Percentiles rank a stretch among this genome's conserved stretches.
Evolutionary conservation across 1,284 basidiomycete genomes (phyloP).

Genomic region (Grifola frondosa): DNA sequence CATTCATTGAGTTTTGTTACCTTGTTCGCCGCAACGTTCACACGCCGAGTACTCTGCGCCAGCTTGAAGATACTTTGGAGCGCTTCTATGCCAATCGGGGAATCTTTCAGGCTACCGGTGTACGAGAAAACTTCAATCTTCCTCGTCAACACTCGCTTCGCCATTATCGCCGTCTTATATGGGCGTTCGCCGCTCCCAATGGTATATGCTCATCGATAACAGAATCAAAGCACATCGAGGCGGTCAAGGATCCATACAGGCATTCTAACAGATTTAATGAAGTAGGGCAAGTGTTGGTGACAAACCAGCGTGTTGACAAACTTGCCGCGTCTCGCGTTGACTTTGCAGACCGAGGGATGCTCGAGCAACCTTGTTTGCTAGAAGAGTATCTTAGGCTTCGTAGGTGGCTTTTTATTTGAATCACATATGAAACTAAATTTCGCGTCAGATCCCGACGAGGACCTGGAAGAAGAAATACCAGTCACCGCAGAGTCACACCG

Average conservation of each 20-base stretch:
- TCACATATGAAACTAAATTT: too few species aligned
- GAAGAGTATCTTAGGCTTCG: too few species aligned
- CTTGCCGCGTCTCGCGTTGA: conserved; percentile 5
- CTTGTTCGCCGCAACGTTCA: conserved; percentile 3
- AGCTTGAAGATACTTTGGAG: conserved; percentile 7
- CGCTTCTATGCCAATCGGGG: conserved; percentile 4
- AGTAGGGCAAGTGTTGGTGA: conserved; percentile 18
- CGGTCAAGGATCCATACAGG: conserved; percentile 24
- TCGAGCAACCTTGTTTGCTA: conserved; percentile 8
- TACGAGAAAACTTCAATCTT: conserved; percentile 15
- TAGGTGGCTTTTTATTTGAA: too few species aligned
- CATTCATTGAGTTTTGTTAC: conserved; percentile 19
- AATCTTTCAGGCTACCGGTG: conserved; percentile 15
- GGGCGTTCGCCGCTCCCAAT: conserved; percentile 14
- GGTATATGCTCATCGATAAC: conserved; percentile 23
- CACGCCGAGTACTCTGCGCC: conserved; percentile 1
- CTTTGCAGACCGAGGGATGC: conserved; percentile 8
- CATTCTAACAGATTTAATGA: conserved; percentile 14
- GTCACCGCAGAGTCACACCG: too few species aligned
- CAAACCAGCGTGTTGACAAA: conserved; percentile 17
- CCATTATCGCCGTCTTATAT: conserved; percentile 11
- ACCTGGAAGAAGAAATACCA: too few species aligned
- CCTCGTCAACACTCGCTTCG: conserved; percentile 14
- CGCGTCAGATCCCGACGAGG: too few species aligned
- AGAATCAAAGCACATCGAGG: conserved; percentile 20